phyloP scores from a whole-genome alignment of 1,284 basidiomycete species.

The Puccinia triticina region DNA sequence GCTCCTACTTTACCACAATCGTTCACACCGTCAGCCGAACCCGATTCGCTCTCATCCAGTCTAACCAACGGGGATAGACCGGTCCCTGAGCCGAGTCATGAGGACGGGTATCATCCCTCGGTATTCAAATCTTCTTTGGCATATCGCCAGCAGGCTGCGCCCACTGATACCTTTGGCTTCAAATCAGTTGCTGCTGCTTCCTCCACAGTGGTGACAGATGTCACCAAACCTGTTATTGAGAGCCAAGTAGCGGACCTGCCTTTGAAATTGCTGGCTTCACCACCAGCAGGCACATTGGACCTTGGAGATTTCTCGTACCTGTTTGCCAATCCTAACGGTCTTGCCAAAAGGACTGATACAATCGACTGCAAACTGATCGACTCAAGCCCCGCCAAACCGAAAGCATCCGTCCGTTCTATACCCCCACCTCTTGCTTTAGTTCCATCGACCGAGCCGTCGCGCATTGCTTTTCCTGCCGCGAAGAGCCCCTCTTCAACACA shows the following conservation, averaged over 20 bases:
- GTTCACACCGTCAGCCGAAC: background rate
- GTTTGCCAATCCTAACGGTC: background rate
- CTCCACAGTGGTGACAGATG: background rate
- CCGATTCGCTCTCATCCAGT: background rate
- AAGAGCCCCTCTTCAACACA: background rate
- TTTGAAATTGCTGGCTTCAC: background rate
- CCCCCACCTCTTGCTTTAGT: background rate
- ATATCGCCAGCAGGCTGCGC: background rate
- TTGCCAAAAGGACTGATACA: background rate
- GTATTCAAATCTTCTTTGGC: background rate
- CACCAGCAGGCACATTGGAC: background rate
- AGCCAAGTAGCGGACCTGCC: background rate
- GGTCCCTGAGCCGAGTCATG: background rate
- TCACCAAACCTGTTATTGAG: background rate
- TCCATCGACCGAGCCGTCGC: background rate
- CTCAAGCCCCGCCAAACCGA: background rate
- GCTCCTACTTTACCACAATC: background rate
- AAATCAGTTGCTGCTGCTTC: background rate
- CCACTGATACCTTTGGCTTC: background rate
- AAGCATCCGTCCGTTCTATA: background rate
- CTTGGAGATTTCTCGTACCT: slow-evolving; percentile 6
- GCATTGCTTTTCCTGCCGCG: background rate
- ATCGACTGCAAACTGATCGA: background rate
- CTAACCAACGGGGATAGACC: background rate
- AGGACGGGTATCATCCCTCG: background rate